phyloP scores from a whole-genome alignment of 2,329 filamentous ascomycete genomes.

The Fusarium sp. region DNA sequence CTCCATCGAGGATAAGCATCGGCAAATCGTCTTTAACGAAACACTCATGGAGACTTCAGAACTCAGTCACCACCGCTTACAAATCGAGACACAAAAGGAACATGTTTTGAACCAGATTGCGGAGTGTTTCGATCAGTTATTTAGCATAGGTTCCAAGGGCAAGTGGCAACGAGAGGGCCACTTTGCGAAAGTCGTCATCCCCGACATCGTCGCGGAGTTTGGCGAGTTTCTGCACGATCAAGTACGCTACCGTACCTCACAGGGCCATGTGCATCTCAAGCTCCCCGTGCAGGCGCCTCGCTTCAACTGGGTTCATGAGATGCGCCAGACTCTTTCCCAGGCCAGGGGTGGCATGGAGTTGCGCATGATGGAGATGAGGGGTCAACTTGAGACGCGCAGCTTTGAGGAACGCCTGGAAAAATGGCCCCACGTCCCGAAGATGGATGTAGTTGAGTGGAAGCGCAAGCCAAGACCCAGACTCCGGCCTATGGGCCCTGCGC shows the following conservation, averaged over 20 bases:
- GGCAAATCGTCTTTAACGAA: slow-evolving; percentile 53
- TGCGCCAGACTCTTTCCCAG: slow-evolving; percentile 51
- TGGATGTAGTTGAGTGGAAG: slow-evolving; percentile 48
- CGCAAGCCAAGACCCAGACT: slow-evolving; percentile 46
- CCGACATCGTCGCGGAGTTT: slow-evolving; percentile 55
- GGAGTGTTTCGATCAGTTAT: slow-evolving; percentile 48
- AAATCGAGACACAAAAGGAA: slow-evolving; percentile 53
- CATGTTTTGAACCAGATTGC: slow-evolving; percentile 53
- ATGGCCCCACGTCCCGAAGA: slow-evolving; percentile 44
- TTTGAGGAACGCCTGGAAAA: slow-evolving; percentile 8
- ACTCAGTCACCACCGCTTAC: slow-evolving; percentile 47
- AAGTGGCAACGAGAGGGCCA: slow-evolving; percentile 41
- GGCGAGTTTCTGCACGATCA: slow-evolving; percentile 53
- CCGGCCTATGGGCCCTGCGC: slow-evolving; percentile 40
- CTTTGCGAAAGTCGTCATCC: slow-evolving; percentile 47
- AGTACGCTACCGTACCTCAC: slow-evolving; percentile 53
- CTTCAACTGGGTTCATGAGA: slow-evolving; percentile 41
- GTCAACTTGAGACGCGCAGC: slow-evolving; percentile 33
- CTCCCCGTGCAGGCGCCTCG: slow-evolving; percentile 43
- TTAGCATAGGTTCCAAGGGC: slow-evolving; percentile 47
- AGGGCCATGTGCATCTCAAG: slow-evolving; percentile 51
- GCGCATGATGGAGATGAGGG: slow-evolving; percentile 26
- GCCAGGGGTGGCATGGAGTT: slow-evolving; percentile 35
- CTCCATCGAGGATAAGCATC: slow-evolving; percentile 45
- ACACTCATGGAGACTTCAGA: slow-evolving; percentile 47